Base-by-base conservation (phyloP, 2,329 filamentous ascomycete genomes). In the Verticillium alfalfae region DNA sequence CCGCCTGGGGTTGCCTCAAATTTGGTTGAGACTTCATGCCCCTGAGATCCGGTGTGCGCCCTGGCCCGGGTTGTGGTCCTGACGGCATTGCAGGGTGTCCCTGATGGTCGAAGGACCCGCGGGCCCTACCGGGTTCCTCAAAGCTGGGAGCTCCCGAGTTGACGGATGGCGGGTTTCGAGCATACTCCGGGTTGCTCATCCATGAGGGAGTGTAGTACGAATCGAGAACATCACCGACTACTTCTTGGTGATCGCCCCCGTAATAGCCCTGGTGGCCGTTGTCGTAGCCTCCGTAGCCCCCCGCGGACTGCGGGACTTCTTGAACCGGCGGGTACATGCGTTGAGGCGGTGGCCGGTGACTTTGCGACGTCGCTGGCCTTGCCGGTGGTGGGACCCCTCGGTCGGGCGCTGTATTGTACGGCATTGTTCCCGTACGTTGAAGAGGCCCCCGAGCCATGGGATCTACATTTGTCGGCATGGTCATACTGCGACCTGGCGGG, bases 11-110 rank as follows among this genome's bases (percentile, higher is more conserved):
- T 66, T 86, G 81, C 39, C 84, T 80, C 62, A 90, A 75, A 69
- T 90, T 84, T 36, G 88, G 87, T 69, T 91, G 88, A 12, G 88
- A 91, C 66, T 87, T 87, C 16, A 86, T 85, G 63, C 83, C 82
- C 62, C 79, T 84, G 58, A 88, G 72, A 66, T 84, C 81, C 26
- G 81, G 83, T 41, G 76, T 80, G 69, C 77, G 81, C 67, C 75
- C 83, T 60, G 75, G 82, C 63, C 77, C 82, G 61, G 72, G 79
- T 61, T 84, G 81, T n/a, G 79, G 72, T 64, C 75, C 78, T 60
- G 78, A 73, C 31, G 68, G 66, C 10, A 68, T 64, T 4, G 66
- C 73, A 2, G 77, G 71, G n/a, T 73, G 75, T 71, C 79, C 77
- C 34, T 79, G 76, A 62, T 80, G 76, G 36, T 85, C 83, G 26